These are phyloP conservation scores for Sanghuangporus baumii DNA, from an alignment of 1,284 basidiomycete species.

Conservation along the genomic window DNA sequence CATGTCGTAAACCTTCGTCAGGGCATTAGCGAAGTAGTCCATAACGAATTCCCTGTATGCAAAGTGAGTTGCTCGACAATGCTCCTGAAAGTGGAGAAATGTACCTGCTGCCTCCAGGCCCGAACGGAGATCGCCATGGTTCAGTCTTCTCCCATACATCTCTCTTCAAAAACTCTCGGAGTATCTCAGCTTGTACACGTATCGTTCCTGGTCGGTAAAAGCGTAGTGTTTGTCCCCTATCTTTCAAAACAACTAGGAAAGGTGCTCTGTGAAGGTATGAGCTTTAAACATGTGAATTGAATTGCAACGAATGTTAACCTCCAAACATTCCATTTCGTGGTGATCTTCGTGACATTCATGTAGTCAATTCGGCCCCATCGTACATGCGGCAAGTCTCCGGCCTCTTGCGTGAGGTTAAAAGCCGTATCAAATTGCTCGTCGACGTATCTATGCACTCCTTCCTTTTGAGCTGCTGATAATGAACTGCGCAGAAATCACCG, in stretches of 20 bases:
- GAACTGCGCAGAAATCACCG: conserved; percentile 38
- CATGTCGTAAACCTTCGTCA: conserved; percentile 48
- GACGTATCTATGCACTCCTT: conserved; percentile 59
- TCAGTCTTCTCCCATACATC: conserved; percentile 53
- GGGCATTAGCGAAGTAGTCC: conserved; percentile 47
- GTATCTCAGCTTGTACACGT: conserved; percentile 46
- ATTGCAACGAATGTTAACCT: conserved; percentile 36
- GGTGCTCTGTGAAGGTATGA: conserved; percentile 47
- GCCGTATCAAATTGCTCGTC: conserved; percentile 67
- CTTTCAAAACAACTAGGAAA: conserved; percentile 54
- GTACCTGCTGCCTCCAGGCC: conserved; percentile 69
- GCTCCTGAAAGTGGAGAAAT: conserved; percentile 21
- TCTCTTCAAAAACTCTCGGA: conserved; percentile 57
- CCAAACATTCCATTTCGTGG: conserved; percentile 78
- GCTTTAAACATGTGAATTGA: neutral
- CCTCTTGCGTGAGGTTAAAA: conserved; percentile 54
- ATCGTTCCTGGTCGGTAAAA: conserved; percentile 65
- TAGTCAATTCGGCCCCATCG: conserved; percentile 79
- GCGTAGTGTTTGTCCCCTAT: conserved; percentile 65
- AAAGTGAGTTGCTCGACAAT: conserved; percentile 10
- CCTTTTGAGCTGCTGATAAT: conserved; percentile 49
- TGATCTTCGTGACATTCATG: conserved; percentile 69
- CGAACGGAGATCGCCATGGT: conserved; percentile 57
- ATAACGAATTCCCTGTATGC: conserved; percentile 57
- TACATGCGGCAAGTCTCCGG: conserved; percentile 62